Percentiles rank a stretch among this genome's conserved stretches.
Conservation (phyloP, 2,329 filamentous ascomycete genomes). For the Penicillium decumbens region DNA sequence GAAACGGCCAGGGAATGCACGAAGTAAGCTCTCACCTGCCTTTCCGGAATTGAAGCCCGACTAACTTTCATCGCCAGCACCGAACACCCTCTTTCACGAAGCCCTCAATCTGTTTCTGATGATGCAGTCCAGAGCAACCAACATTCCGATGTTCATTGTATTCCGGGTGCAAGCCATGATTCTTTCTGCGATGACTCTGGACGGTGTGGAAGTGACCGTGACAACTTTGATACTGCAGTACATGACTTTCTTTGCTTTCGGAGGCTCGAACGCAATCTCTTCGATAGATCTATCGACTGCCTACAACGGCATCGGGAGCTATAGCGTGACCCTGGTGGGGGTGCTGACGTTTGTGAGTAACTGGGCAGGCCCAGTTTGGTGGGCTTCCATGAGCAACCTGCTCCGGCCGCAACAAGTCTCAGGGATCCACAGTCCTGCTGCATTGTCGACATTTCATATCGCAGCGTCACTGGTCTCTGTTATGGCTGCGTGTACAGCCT, state of each 20-base stretch:
- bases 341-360: constrained; percentile 81
- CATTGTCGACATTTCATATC: constrained; percentile 66
- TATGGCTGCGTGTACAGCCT: constrained; percentile 79
- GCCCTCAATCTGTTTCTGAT: constrained; percentile 73
- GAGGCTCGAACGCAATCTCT: constrained; percentile 89
- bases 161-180: constrained; percentile 60
- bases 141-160: constrained; percentile 78
- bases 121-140: constrained; percentile 79
- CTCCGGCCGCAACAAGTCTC: constrained; percentile 19
- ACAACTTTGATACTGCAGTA: constrained; percentile 74
- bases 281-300: constrained; percentile 91
- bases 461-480: constrained; percentile 63
- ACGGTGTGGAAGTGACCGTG: constrained; percentile 57
- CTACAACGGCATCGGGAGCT: constrained; percentile 84
- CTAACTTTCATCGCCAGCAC: constrained; percentile 15
- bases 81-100: constrained; percentile 50
- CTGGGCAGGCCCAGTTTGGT: constrained; percentile 89
- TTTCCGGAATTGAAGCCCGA: not conserved
- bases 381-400: constrained; percentile 59
- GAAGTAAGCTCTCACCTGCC: constrained; percentile 17
- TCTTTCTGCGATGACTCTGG: constrained; percentile 42
- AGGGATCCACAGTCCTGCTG: constrained; percentile 47
- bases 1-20: constrained; percentile 2
- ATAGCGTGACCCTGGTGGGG: constrained; percentile 76
- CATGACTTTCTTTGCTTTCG: constrained; percentile 81